Conservation (phyloP, 176 grass and related monocot species). For the Melocanna baccifera region DNA sequence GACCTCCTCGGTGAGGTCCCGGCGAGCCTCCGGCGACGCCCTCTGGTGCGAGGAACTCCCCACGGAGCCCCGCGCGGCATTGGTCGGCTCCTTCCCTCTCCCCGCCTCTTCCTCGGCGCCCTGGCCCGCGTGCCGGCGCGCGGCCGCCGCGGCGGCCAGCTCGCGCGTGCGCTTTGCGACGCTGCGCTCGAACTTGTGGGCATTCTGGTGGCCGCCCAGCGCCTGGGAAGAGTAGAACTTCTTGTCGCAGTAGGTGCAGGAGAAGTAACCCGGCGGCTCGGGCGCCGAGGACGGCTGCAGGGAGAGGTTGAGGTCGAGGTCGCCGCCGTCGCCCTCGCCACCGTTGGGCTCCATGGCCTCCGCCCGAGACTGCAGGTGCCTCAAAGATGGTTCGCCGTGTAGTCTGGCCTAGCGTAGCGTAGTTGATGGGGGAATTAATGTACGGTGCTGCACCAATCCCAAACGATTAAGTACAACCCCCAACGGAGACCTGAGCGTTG, state of each 20-base stretch:
- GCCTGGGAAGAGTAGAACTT: conserved; percentile 92
- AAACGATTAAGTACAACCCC: background rate
- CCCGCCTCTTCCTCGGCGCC: conserved; percentile 5
- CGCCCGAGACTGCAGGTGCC: background rate
- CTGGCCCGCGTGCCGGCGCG: conserved; percentile 4
- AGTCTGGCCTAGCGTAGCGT: background rate
- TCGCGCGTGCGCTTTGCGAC: conserved; percentile 52
- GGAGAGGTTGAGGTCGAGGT: conserved; percentile 60
- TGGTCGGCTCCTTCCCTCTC: conserved; percentile 18
- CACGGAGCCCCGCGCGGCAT: conserved; percentile 20
- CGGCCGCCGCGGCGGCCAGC: conserved; percentile 37
- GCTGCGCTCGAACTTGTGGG: conserved; percentile 86
- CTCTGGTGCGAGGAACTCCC: conserved; percentile 30
- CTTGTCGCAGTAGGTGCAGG: conserved; percentile 77
- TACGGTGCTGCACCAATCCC: background rate
- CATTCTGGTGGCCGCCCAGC: conserved; percentile 91
- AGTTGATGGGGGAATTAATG: conserved; percentile 16
- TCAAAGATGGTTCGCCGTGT: background rate
- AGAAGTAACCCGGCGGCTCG: conserved; percentile 57
- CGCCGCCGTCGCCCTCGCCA: background rate
- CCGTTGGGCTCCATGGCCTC: conserved; percentile 41
- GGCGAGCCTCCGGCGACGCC: conserved; percentile 1
- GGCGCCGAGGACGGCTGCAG: conserved; percentile 43
- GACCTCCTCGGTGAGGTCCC: conserved; percentile 42
- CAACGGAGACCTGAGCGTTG: background rate